These are phyloP conservation scores for Blakeslea trispora DNA, from an alignment of 371 early-diverging fungal genomes.

Conservation along the genomic window DNA sequence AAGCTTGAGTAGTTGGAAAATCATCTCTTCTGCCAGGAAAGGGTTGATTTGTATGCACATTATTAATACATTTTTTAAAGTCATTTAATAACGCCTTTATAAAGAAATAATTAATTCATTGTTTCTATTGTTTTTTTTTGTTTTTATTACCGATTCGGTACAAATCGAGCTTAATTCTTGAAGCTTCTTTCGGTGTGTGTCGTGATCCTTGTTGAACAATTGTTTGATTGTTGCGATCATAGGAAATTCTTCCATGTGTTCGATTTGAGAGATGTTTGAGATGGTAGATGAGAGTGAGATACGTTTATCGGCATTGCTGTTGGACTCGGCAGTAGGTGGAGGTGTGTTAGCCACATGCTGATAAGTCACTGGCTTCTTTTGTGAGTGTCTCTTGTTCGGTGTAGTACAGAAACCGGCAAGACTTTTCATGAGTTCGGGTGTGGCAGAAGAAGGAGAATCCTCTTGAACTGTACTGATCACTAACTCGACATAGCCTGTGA, in stretches of 20 bases:
- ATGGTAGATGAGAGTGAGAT: background rate
- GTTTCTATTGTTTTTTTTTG: background rate
- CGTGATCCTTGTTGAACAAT: slow-evolving; percentile 27
- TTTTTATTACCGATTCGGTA: slow-evolving; percentile 33
- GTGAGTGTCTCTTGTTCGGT: slow-evolving; percentile 1
- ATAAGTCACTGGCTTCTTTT: slow-evolving; percentile 2
- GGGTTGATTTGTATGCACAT: slow-evolving; percentile 30
- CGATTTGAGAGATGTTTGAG: background rate
- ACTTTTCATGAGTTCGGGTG: slow-evolving; percentile 43
- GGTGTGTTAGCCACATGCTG: slow-evolving; percentile 2
- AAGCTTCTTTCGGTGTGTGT: slow-evolving; percentile 26
- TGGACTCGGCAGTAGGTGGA: background rate
- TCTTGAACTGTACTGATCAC: slow-evolving; percentile 44
- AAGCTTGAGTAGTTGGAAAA: slow-evolving; percentile 23
- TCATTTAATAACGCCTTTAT: slow-evolving; percentile 31
- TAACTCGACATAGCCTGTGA: slow-evolving; percentile 37
- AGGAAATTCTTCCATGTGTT: slow-evolving; percentile 22
- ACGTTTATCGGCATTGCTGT: background rate
- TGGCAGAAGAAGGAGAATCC: slow-evolving; percentile 38
- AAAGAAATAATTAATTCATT: background rate
- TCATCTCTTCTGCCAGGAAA: slow-evolving; percentile 33
- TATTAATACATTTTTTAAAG: slow-evolving; percentile 32
- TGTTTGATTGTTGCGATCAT: slow-evolving; percentile 28
- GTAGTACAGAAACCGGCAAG: slow-evolving; percentile 14
- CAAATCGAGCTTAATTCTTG: slow-evolving; percentile 24